Percentiles rank a stretch among this genome's conserved stretches.
phyloP scores from a whole-genome alignment of 371 early-diverging fungal genomes.

The Mucor racemosus region DNA sequence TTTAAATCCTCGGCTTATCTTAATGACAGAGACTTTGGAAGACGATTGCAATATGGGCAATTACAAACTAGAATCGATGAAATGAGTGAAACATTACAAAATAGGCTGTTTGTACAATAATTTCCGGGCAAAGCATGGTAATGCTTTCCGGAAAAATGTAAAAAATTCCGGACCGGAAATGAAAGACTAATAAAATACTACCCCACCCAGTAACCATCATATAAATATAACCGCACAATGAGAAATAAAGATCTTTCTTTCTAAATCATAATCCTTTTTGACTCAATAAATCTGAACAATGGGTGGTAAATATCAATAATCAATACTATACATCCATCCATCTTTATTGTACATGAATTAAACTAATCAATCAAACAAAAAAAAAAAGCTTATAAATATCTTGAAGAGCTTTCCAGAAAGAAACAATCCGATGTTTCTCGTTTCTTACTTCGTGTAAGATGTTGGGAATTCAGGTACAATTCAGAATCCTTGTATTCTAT shows the following conservation, averaged over 20 bases:
- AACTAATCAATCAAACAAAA: background rate
- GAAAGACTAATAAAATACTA: background rate
- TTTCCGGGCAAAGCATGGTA: background rate
- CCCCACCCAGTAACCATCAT: background rate
- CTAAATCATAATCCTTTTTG: background rate
- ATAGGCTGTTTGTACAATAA: background rate
- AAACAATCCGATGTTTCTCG: constrained; percentile 99
- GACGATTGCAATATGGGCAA: background rate
- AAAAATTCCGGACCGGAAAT: background rate
- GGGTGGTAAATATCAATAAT: constrained; percentile 9
- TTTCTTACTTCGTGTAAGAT: constrained; percentile 97
- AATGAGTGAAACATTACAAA: constrained; percentile 1
- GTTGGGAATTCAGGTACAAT: constrained; percentile 72
- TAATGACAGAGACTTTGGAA: constrained; percentile 2
- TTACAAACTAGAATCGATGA: constrained; percentile 7
- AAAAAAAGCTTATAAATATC: constrained; percentile 86
- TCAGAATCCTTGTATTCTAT: constrained; percentile 21
- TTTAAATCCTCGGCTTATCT: constrained; percentile 52
- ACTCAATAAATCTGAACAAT: background rate
- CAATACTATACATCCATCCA: constrained; percentile 1
- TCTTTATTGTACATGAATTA: background rate
- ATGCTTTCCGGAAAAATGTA: background rate
- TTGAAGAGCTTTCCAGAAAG: constrained; percentile 98
- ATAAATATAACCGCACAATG: background rate
- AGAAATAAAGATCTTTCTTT: background rate